These are phyloP conservation scores for Suillus plorans DNA, from an alignment of 768 basidiomycete species.

Conservation along the genomic window DNA sequence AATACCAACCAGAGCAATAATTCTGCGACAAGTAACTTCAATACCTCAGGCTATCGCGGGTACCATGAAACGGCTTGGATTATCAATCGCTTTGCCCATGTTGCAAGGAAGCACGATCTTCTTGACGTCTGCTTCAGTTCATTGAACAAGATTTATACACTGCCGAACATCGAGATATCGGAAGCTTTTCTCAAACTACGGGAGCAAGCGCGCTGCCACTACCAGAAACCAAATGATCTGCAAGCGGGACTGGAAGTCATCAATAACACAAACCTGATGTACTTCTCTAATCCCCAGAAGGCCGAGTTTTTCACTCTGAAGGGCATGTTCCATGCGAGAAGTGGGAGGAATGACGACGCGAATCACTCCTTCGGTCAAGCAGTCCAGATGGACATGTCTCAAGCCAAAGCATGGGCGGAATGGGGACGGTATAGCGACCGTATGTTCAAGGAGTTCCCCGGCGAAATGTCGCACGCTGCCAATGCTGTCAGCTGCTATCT, in stretches of 20 bases:
- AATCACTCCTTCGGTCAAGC: slow-evolving; percentile 92
- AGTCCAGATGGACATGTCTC: slow-evolving; percentile 91
- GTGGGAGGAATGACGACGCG: slow-evolving; percentile 85
- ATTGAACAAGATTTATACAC: slow-evolving; percentile 95
- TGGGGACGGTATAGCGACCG: slow-evolving; percentile 95
- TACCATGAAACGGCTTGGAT: slow-evolving; percentile 99
- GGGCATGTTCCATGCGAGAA: slow-evolving; percentile 95
- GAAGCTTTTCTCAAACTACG: slow-evolving; percentile 98
- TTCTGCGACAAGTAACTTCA: slow-evolving; percentile 56
- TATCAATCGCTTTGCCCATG: slow-evolving; percentile 98
- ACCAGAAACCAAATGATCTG: slow-evolving; percentile 91
- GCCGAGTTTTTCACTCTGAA: slow-evolving; percentile 99
- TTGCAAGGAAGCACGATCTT: slow-evolving; percentile 94
- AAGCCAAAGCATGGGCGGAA: slow-evolving; percentile 98
- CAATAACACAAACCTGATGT: slow-evolving; percentile 99
- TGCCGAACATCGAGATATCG: slow-evolving; percentile 99
- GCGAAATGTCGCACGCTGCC: slow-evolving; percentile 72
- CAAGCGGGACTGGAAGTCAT: slow-evolving; percentile 96
- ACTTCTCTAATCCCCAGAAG: slow-evolving; percentile 92
- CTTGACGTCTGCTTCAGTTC: slow-evolving; percentile 94
- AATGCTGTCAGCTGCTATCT: slow-evolving; percentile 97
- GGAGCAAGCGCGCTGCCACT: slow-evolving; percentile 97
- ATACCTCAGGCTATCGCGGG: slow-evolving; percentile 90
- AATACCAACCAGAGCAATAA: slow-evolving; percentile 51
- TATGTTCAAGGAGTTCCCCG: slow-evolving; percentile 85